phyloP scores from a whole-genome alignment of 1,284 basidiomycete species.

The Veloboletus limbatus region DNA sequence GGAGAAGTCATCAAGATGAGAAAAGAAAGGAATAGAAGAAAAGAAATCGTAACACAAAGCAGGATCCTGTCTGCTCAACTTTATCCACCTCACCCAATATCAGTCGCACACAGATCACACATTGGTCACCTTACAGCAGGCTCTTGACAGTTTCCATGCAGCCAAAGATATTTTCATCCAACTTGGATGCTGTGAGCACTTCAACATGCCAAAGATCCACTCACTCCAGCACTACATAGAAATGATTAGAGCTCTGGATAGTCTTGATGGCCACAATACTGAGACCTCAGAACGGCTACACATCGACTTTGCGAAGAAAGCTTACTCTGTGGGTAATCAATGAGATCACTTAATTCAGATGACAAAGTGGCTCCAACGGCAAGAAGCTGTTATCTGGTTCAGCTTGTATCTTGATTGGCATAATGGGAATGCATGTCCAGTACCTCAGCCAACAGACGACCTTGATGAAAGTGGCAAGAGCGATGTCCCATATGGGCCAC shows the following conservation, averaged over 20 bases:
- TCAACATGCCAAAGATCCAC: neutral
- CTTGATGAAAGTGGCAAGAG: no score
- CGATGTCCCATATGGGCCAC: no score
- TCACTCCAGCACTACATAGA: no score
- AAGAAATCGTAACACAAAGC: no score
- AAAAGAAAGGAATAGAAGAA: no score
- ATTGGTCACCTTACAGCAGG: neutral
- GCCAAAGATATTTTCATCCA: neutral
- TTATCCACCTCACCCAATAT: neutral
- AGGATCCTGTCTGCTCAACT: neutral
- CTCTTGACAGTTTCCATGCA: neutral
- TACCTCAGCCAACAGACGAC: no score
- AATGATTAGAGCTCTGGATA: no score
- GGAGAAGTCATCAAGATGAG: no score
- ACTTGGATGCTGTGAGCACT: neutral
- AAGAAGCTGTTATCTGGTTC: neutral
- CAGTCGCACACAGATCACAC: neutral
- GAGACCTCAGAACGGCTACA: neutral
- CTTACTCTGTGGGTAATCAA: neutral
- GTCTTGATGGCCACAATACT: neutral
- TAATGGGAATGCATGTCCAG: no score
- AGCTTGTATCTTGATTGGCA: neutral
- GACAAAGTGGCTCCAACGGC: neutral
- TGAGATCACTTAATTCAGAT: slow-evolving; percentile 1
- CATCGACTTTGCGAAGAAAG: neutral